These are phyloP conservation scores for Phytophthora constricta DNA, from an alignment of 352 stramenopile genomes.

Conservation along the genomic window DNA sequence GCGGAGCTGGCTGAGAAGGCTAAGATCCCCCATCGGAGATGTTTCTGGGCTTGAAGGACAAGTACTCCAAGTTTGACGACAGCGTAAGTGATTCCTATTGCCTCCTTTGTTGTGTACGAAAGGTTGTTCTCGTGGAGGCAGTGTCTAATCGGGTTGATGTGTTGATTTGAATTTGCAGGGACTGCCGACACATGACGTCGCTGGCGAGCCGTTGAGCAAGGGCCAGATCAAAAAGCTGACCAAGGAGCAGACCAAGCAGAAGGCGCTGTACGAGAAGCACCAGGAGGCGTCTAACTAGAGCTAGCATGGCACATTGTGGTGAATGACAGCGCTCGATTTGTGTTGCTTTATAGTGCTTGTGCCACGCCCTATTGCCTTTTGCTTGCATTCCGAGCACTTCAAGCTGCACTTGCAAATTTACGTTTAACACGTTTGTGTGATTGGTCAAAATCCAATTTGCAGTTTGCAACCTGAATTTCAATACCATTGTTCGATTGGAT, in stretches of 20 bases:
- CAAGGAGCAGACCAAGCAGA: constrained; percentile 97
- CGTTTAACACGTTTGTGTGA: no score
- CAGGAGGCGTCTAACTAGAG: constrained; percentile 41
- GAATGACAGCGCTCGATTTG: background rate
- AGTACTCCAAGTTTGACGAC: constrained; percentile 93
- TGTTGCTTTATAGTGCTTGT: no score
- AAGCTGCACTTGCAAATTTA: no score
- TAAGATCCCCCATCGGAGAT: constrained; percentile 93
- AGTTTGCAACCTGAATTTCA: no score
- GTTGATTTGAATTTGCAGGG: constrained; percentile 69
- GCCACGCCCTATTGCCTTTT: no score
- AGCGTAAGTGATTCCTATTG: constrained; percentile 42
- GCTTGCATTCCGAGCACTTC: no score
- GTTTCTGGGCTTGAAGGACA: constrained; percentile 89
- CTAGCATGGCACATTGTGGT: constrained; percentile 10
- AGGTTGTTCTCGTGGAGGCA: background rate
- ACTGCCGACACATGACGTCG: constrained; percentile 94
- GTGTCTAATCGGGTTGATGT: constrained; percentile 13
- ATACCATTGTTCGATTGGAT: no score
- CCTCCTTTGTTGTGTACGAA: background rate
- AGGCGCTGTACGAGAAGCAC: constrained; percentile 89
- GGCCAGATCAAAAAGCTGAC: constrained; percentile 96
- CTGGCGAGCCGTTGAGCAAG: constrained; percentile 95
- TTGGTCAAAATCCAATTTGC: no score
- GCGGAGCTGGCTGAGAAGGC: constrained; percentile 86